phyloP scores from a whole-genome alignment of 2,329 filamentous ascomycete species.

The Verticillium albo-atrum region DNA sequence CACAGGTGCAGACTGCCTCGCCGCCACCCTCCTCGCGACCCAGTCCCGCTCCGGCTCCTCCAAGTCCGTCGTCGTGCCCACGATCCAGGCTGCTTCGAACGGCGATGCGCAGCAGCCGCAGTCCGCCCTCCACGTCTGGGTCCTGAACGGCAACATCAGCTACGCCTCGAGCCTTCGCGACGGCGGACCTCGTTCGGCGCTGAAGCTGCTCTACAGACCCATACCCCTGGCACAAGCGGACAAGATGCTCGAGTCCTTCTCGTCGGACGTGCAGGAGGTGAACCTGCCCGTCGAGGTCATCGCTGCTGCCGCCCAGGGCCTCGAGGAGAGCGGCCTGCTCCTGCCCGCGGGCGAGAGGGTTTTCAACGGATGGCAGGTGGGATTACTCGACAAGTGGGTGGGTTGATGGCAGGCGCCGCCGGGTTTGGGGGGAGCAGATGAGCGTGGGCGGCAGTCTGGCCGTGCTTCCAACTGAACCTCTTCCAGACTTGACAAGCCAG shows the following conservation, averaged over 20 bases:
- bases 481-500: not conserved
- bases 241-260: constrained; percentile 43
- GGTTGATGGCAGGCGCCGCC: not conserved
- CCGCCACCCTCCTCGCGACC: constrained; percentile 47
- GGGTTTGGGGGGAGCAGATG: no score
- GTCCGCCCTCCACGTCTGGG: constrained; percentile 43
- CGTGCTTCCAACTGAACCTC: no score
- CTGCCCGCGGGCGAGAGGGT: constrained; percentile 51
- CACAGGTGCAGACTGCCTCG: constrained; percentile 44
- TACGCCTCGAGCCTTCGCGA: constrained; percentile 38
- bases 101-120: not conserved
- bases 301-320: constrained; percentile 30
- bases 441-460: not conserved
- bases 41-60: constrained; percentile 53
- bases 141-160: constrained; percentile 50
- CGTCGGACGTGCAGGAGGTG: constrained; percentile 55
- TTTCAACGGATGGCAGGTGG: constrained; percentile 66
- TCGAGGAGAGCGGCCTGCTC: constrained; percentile 44
- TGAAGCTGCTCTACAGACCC: constrained; percentile 49
- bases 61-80: constrained; percentile 48
- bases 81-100: constrained; percentile 8
- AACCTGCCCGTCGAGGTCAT: constrained; percentile 49
- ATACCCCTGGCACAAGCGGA: constrained; percentile 40
- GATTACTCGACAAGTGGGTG: constrained; percentile 53
- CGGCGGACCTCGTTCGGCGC: constrained; percentile 27